phyloP scores from a whole-genome alignment of 2,329 filamentous ascomycete species.

The Incumbomyces lentus region DNA sequence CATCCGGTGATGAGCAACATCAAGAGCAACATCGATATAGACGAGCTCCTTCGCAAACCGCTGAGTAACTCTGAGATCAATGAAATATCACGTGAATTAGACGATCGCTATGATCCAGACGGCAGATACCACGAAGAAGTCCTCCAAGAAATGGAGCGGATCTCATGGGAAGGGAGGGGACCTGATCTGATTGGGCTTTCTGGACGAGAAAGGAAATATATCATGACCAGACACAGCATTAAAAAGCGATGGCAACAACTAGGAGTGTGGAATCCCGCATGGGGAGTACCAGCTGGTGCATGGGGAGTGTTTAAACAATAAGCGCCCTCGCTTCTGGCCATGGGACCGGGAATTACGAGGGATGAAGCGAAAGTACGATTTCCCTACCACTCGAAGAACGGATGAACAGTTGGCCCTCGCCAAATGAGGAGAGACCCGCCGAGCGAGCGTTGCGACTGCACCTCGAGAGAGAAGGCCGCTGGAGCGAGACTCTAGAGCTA shows the following conservation, averaged over 20 bases:
- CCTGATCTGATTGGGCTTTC: not conserved
- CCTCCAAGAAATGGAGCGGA: not conserved
- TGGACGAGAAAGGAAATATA: slow-evolving; percentile 4
- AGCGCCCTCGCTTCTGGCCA: not conserved
- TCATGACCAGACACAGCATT: slow-evolving; percentile 8
- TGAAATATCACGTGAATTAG: not conserved
- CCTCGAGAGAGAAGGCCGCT: no score
- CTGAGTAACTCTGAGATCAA: slow-evolving; percentile 5
- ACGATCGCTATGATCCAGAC: no score
- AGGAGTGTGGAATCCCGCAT: slow-evolving; percentile 3
- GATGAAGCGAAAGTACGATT: no score
- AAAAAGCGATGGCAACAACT: slow-evolving; percentile 8
- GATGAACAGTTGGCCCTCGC: no score
- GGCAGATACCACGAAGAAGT: no score
- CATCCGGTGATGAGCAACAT: slow-evolving; percentile 1
- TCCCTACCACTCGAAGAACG: no score
- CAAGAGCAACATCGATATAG: slow-evolving; percentile 1
- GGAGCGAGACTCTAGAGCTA: no score
- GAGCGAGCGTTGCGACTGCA: no score
- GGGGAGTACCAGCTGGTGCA: slow-evolving; percentile 4
- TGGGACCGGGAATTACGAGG: no score
- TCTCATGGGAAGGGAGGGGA: no score
- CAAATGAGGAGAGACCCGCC: no score
- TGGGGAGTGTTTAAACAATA: slow-evolving; percentile 1
- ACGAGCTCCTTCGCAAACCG: slow-evolving; percentile 6